Base-by-base conservation (phyloP, 495 filamentous ascomycete genomes). In the Umbilicaria muhlenbergii region DNA sequence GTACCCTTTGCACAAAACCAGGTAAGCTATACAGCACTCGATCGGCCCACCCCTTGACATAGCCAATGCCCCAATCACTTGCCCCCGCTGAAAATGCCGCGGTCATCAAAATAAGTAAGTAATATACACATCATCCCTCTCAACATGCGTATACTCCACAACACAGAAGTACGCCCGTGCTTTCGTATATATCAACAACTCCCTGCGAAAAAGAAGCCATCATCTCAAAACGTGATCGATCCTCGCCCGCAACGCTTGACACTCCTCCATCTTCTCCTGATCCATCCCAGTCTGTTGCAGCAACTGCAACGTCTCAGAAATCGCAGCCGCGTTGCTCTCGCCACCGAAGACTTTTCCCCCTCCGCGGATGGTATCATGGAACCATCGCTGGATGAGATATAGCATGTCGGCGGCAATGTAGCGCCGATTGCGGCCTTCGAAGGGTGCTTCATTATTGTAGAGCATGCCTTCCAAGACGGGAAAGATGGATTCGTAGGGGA, bases 361-460 rank as follows among this genome's bases (percentile, higher is more conserved):
- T 13, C 66, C 59, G 31, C 75, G 66, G 34, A 70, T 61, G 33
- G 72, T 78, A 32, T 77, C 68, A 31, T 68, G 61, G 47, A 74
- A 78, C 83, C 83, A 88, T 32, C 62, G 57, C 32, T 70, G 54
- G 12, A 74, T 58, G 16, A 82, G 58, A 53, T 82, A 77, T 1
- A 80, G 55, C 12, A 85, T 69, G 50, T 83, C 75, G 34, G 61
- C 61, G 24, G 75, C 76, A 15, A 85, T 60, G 42, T 69, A 62
- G n/a, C 64, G 67, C 39, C 73, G 70, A 40, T 75, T 77, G 0
- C 64, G 56, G 5, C 79, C 83, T 17, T 74, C 70, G 60, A 94
- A 95, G 0, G 92, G 91, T 6, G 77, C 68, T 54, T 91, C 83
- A 50, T 92, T 79, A 35, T 77, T 73, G 59, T 89, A 88, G 55